Evolutionary conservation across 2,329 filamentous ascomycete genomes (phyloP), one percentile per base, ranked within the genome.

Genomic region (Apiospora kogelbergensis): DNA sequence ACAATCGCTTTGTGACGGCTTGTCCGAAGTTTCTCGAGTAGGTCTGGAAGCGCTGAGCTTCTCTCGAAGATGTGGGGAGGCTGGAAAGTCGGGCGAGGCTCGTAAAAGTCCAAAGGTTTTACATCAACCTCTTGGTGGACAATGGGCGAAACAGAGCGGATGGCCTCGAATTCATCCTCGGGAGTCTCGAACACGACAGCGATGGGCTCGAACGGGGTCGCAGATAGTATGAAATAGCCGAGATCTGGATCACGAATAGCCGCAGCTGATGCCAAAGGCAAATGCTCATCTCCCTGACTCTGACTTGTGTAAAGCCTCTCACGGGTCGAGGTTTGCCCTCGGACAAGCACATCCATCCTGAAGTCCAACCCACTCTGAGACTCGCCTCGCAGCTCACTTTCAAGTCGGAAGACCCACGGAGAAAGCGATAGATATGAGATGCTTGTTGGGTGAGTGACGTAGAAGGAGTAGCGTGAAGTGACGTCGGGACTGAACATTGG

Each of bases 31-130:
- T 83, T 81, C 66, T 88, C 85, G 15, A 91, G 81, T 63, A 91
- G 81, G 37, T 78, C 78, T 2, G 89, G 86, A 10, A 93, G 78
- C 30, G 83, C 81, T 5, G 88, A 90, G 9, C 80, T 79, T 69
- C 87, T 82, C 68, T 88, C 88, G 69, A 94, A 89, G 9, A 82
- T 82, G 68, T 88, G 85, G 22, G 90, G 85, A 7, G 89, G 85
- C 73, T 90, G 87, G 80, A 91, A 93, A 1, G 88, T 83, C 53
- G 89, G 90, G 48, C 92, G 88, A n/a, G 88, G 87, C 74, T 89
- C 87, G 74, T 85, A 89, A 64, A 89, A 84, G 66, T 86, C 82
- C 67, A 85, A 78, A 30, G 83, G 85, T 57, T 84, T 80, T 71
- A 84, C 81, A 69, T 83, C 82, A 7, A 77, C 78, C 65, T 82